phyloP scores from a whole-genome alignment of 345 rosid genomes.

The Carallia pectinifolia region DNA sequence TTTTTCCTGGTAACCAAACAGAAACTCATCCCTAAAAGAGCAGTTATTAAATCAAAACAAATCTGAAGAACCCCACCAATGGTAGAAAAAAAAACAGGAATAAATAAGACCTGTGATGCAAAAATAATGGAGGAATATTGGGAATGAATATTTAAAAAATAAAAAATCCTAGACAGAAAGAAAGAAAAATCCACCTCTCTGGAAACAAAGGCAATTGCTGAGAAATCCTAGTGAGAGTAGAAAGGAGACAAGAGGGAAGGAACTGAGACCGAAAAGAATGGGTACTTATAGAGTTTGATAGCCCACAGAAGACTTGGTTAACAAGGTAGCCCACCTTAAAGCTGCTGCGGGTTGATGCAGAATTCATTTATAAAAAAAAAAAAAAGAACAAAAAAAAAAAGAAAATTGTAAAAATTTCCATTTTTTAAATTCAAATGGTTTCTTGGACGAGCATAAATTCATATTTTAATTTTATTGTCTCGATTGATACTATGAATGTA shows the following conservation, averaged over 20 bases:
- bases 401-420: too few relatives aligned
- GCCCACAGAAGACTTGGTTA: conserved; percentile 55
- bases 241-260: conserved; percentile 22
- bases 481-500: too few relatives aligned
- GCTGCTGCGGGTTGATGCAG: neutral
- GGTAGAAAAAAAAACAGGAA: neutral
- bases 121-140: neutral
- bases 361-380: too few relatives aligned
- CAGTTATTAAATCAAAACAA: conserved; percentile 9
- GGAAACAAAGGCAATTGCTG: neutral
- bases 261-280: conserved; percentile 16
- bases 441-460: too few relatives aligned
- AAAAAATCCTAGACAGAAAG: neutral
- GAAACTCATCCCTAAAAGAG: conserved; percentile 7
- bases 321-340: conserved; percentile 43
- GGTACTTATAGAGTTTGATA: conserved; percentile 59
- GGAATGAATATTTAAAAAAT: neutral
- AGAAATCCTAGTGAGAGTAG: neutral
- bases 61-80: neutral
- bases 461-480: too few relatives aligned
- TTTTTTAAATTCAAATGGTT: too few relatives aligned
- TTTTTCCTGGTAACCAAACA: conserved; percentile 15
- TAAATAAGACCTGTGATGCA: neutral
- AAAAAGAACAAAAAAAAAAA: too few relatives aligned
- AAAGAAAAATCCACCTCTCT: neutral